phyloP scores from a whole-genome alignment of 2,329 filamentous ascomycete species.

The Xylaria hypoxylon region DNA sequence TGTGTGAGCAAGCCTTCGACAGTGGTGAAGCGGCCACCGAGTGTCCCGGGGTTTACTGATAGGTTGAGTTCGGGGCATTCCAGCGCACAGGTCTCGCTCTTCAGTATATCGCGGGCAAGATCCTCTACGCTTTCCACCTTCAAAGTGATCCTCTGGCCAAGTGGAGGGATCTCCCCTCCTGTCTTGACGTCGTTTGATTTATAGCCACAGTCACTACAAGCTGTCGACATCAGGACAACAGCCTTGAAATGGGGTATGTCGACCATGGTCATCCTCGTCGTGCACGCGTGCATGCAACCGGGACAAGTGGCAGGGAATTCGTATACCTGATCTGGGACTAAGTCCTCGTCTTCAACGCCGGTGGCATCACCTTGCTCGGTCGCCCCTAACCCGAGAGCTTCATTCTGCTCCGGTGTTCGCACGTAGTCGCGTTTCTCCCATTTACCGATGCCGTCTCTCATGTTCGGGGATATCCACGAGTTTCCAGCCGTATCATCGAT shows the following conservation, averaged over 20 bases:
- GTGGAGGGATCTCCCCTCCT: constrained; percentile 88
- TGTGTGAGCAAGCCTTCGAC: constrained; percentile 94
- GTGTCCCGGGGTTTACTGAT: constrained; percentile 89
- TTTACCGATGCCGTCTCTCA: constrained; percentile 83
- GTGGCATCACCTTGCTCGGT: constrained; percentile 63
- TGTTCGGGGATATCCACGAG: constrained; percentile 93
- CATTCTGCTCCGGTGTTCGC: constrained; percentile 87
- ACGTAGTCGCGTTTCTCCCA: constrained; percentile 88
- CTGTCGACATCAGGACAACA: constrained; percentile 93
- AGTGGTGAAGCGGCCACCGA: constrained; percentile 96
- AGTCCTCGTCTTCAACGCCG: constrained; percentile 81
- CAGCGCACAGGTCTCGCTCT: constrained; percentile 91
- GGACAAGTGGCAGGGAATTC: constrained; percentile 92
- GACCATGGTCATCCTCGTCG: constrained; percentile 98
- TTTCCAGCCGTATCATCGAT: constrained; percentile 95
- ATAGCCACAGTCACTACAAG: constrained; percentile 92
- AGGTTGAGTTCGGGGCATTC: constrained; percentile 89
- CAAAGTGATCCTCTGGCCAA: constrained; percentile 86
- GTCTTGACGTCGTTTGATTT: constrained; percentile 98
- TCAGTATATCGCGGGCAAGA: constrained; percentile 91
- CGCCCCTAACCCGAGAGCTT: constrained; percentile 77
- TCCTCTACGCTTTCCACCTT: constrained; percentile 76
- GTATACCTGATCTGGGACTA: constrained; percentile 92
- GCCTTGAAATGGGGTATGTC: constrained; percentile 98
- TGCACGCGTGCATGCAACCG: constrained; percentile 85